These are phyloP conservation scores for Baudoinia panamericana DNA, from an alignment of 495 filamentous ascomycete genomes.

Conservation along the genomic window DNA sequence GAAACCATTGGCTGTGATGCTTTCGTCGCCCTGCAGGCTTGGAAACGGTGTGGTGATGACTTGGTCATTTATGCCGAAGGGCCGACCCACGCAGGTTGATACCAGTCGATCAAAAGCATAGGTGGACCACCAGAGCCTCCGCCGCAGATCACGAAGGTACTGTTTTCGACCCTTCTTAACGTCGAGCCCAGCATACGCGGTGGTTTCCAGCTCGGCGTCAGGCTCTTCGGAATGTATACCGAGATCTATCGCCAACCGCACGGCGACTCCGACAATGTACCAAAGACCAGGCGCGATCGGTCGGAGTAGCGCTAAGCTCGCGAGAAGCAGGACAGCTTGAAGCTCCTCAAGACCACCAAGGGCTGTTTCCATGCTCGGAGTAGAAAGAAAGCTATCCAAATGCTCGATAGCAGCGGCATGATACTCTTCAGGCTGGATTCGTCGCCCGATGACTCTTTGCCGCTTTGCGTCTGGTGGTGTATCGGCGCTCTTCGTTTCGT, in stretches of 20 bases:
- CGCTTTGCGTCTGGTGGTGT: slow-evolving; percentile 33
- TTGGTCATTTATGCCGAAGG: slow-evolving; percentile 87
- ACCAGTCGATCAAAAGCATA: slow-evolving; percentile 91
- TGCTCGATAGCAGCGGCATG: slow-evolving; percentile 88
- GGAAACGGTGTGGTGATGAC: slow-evolving; percentile 89
- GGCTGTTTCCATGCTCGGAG: slow-evolving; percentile 44
- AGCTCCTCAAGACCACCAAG: slow-evolving; percentile 80
- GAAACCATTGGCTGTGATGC: slow-evolving; percentile 78
- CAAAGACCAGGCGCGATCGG: slow-evolving; percentile 88
- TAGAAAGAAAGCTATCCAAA: slow-evolving; percentile 68
- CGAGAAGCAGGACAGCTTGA: slow-evolving; percentile 79
- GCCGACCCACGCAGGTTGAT: slow-evolving; percentile 79
- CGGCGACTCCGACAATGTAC: slow-evolving; percentile 93
- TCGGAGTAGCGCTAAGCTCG: slow-evolving; percentile 78
- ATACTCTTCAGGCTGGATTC: slow-evolving; percentile 86
- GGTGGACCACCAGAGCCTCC: slow-evolving; percentile 91
- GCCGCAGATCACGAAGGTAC: slow-evolving; percentile 75
- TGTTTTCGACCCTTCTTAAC: slow-evolving; percentile 49
- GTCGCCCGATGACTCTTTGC: slow-evolving; percentile 41
- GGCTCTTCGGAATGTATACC: slow-evolving; percentile 90
- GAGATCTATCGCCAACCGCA: slow-evolving; percentile 78
- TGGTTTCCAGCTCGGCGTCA: slow-evolving; percentile 34
- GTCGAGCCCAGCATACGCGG: slow-evolving; percentile 6
- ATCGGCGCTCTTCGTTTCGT: background rate
- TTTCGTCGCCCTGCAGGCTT: slow-evolving; percentile 70